Base-by-base conservation (phyloP, 2,329 filamentous ascomycete genomes). In the Boeremia exigua region DNA sequence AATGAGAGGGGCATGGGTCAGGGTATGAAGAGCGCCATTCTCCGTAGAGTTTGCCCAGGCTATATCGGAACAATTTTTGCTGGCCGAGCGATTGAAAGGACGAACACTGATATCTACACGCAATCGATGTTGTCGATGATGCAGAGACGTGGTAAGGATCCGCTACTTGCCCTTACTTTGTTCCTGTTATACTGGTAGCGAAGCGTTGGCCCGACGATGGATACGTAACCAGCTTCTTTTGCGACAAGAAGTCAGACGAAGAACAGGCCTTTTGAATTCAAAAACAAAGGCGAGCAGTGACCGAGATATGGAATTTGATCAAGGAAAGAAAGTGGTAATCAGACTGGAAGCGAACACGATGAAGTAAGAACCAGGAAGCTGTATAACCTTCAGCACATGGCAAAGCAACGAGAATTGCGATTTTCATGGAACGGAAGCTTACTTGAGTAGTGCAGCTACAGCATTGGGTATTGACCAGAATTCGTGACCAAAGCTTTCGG, bases 101-200 rank as follows among this genome's bases (percentile, higher is more conserved):
- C 2, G 11, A 25, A 25, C 9, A 25, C 6, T n/a, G 29, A 7
- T 4, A 12, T 5, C 30, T 27, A 48, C 37, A 8, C 48, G 27
- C 19, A 34, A 29, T 36, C 19, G 37, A 12, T 43, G 28, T 28
- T 32, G n/a, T 46, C 12, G 30, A 51, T 51, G 53, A 56, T 33
- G 48, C 44, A 12, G 11, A 28, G 36, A 56, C 25, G 30, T 40
- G 33, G 15, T 10, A 9, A 25, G 39, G 36, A 19, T 37, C 15
- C 4, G n/a, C 6, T 29, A 32, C 40, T 17, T 36, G 32, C 45
- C 15, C 40, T 42, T 14, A 9, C 10, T 12, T 27, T 43, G 42
- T 42, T 32, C 7, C 11, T 43, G 40, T 29, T 11, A 17, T 1
- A 23, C 11, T 44, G 53, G 53, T 51, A 56, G 37, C 53, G 53